Percentiles rank a stretch among this genome's conserved stretches.
phyloP scores from a whole-genome alignment of 2,329 filamentous ascomycete genomes.

The Pseudogymnoascus sp. region DNA sequence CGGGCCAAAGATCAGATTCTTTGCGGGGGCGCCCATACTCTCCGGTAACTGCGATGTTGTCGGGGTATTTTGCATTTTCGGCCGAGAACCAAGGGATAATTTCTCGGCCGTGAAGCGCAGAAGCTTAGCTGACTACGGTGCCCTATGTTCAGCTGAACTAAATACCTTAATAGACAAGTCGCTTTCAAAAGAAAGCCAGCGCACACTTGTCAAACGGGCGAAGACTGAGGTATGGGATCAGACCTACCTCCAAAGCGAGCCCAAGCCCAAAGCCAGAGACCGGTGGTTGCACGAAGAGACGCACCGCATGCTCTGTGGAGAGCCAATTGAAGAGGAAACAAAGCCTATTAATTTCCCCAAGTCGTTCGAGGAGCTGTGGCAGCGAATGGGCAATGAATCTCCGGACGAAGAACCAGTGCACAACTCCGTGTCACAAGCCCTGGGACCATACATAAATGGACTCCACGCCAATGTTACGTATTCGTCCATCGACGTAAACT shows the following conservation, averaged over 20 bases:
- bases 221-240: background rate
- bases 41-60: slow-evolving; percentile 23
- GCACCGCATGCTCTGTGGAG: background rate
- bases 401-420: background rate
- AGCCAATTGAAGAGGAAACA: background rate
- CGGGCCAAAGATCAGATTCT: slow-evolving; percentile 27
- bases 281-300: background rate
- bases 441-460: background rate
- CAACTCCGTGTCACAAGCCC: no score
- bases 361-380: background rate
- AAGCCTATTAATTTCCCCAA: background rate
- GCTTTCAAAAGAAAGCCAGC: background rate
- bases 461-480: background rate
- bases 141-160: background rate
- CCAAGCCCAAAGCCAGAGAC: background rate
- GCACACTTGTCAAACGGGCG: background rate
- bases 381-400: background rate
- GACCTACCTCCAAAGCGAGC: background rate
- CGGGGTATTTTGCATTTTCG: slow-evolving; percentile 27
- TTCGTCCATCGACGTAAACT: background rate
- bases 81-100: slow-evolving; percentile 18
- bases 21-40: slow-evolving; percentile 30
- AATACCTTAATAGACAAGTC: background rate
- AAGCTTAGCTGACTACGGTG: slow-evolving; percentile 24
- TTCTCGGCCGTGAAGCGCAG: slow-evolving; percentile 22